These are phyloP conservation scores for Juncus inflexus DNA, from an alignment of 176 grass and related monocot genomes.

Conservation along the genomic window DNA sequence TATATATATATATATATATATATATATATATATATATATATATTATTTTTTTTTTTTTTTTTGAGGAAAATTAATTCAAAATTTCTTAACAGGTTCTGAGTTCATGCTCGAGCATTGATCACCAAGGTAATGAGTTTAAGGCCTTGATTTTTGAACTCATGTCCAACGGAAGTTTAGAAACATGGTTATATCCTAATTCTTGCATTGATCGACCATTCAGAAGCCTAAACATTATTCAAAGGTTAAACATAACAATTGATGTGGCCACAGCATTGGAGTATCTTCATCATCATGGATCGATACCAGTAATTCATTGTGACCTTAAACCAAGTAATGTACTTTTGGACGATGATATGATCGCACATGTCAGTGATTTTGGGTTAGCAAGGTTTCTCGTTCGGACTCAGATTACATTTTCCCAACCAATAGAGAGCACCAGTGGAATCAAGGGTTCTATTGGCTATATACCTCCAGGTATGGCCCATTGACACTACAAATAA, in stretches of 20 bases:
- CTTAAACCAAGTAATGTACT: constrained; percentile 53
- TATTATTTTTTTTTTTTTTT: too few species aligned
- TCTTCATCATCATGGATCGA: constrained; percentile 31
- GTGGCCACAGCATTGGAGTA: constrained; percentile 38
- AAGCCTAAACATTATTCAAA: too few species aligned
- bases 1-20: too few species aligned
- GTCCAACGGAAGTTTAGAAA: constrained; percentile 34
- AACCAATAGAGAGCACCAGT: constrained; percentile 23
- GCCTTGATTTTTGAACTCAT: constrained; percentile 33
- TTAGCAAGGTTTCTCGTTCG: constrained; percentile 28
- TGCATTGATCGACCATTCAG: background rate
- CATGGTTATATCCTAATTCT: constrained; percentile 28
- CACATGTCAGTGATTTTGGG: constrained; percentile 44
- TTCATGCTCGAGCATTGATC: constrained; percentile 29
- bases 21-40: too few species aligned
- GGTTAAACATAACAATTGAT: constrained; percentile 34
- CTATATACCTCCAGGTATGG: constrained; percentile 42
- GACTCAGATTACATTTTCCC: background rate
- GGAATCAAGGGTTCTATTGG: constrained; percentile 47
- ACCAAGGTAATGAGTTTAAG: constrained; percentile 35
- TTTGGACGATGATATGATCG: constrained; percentile 33
- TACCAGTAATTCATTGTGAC: constrained; percentile 41
- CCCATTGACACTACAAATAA: too few species aligned
- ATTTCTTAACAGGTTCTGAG: constrained; percentile 10
- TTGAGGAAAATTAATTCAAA: too few species aligned